Percentiles rank a stretch among this genome's conserved stretches.
Conservation (phyloP, 139 green algal species). For the Zygnema cylindricum region DNA sequence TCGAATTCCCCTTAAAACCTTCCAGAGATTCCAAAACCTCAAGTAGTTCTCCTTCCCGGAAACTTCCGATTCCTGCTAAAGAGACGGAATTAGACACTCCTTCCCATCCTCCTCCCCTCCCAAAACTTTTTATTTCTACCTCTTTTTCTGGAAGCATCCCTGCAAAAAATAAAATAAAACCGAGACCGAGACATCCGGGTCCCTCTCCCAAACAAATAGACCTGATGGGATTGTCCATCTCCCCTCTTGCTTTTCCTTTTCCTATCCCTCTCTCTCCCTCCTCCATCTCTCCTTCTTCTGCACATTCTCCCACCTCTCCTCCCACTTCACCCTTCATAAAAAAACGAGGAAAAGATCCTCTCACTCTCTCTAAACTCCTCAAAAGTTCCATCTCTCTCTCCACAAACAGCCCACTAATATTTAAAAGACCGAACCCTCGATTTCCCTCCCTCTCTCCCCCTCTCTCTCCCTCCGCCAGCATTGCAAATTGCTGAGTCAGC, state of each 20-base stretch:
- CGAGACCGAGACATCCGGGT: not conserved
- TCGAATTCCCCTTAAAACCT: not conserved
- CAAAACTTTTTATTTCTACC: not conserved
- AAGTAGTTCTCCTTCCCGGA: not conserved
- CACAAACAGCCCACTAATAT: not conserved
- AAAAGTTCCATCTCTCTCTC: not conserved
- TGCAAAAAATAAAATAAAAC: not conserved
- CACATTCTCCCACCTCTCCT: not conserved
- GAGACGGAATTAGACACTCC: not conserved
- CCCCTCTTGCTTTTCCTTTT: not conserved
- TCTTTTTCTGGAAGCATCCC: not conserved
- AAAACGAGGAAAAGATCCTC: not conserved
- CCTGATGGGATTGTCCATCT: not conserved
- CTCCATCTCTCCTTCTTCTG: not conserved
- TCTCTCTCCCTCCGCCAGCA: not conserved
- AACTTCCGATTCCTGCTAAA: not conserved
- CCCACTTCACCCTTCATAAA: not conserved
- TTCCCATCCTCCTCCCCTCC: not conserved
- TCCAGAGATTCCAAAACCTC: not conserved
- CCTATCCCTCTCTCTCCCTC: not conserved
- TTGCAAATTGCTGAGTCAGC: not conserved
- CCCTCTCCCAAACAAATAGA: not conserved
- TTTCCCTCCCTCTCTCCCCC: not conserved
- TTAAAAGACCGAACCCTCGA: not conserved
- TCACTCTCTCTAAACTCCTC: not conserved